Conservation (phyloP, 345 rosid species). For the Brassica nigra region DNA sequence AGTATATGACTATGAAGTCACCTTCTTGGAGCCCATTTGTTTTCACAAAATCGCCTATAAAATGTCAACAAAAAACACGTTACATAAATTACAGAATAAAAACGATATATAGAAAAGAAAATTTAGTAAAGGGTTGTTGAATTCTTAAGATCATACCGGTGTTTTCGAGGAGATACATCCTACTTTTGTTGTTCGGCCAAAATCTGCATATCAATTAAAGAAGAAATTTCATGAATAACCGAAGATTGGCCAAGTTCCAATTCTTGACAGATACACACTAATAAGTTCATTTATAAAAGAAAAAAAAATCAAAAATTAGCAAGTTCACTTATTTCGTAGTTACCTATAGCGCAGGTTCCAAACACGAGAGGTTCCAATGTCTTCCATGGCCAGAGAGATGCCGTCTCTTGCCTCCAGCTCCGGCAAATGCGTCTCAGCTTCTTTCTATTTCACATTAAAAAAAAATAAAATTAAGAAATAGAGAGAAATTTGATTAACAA, state of each 20-base stretch:
- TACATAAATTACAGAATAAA: not conserved
- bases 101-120: not conserved
- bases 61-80: not conserved
- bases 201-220: slow-evolving; percentile 66
- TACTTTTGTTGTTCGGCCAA: slow-evolving; percentile 99
- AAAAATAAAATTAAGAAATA: not conserved
- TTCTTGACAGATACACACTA: not conserved
- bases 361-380: slow-evolving; percentile 91
- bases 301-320: not conserved
- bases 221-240: not conserved
- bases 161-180: slow-evolving; percentile 99
- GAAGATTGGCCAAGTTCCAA: not conserved
- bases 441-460: slow-evolving; percentile 56
- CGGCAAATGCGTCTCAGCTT: slow-evolving; percentile 96
- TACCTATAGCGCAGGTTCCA: slow-evolving; percentile 99
- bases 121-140: not conserved
- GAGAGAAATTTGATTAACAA: not conserved
- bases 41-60: slow-evolving; percentile 87
- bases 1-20: slow-evolving; percentile 96
- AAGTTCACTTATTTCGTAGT: not conserved
- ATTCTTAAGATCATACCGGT: slow-evolving; percentile 53
- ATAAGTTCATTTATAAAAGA: not conserved
- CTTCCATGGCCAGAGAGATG: slow-evolving; percentile 95
- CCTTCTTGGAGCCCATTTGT: slow-evolving; percentile 97
- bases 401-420: slow-evolving; percentile 97